Percentiles rank a stretch among this genome's conserved stretches.
These are phyloP conservation scores for Ustilaginoidea virens DNA, from an alignment of 2,329 filamentous ascomycete species.

Conservation along the genomic window DNA sequence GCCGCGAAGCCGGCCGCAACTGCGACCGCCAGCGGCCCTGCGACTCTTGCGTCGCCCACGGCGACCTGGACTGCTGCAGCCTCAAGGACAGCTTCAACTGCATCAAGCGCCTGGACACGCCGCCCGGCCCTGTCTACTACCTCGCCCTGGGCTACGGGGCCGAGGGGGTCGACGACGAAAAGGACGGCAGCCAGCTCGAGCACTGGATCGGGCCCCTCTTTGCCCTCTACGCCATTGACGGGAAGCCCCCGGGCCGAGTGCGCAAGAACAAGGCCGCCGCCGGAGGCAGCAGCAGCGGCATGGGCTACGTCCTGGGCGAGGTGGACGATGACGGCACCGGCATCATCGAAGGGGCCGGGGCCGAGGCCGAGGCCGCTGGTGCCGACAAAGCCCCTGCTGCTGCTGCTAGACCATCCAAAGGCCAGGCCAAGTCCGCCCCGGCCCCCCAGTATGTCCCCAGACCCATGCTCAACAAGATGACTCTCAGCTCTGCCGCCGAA, in stretches of 20 bases:
- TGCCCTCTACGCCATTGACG: constrained; percentile 6
- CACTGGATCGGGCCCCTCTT: constrained; percentile 12
- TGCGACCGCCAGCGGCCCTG: constrained; percentile 24
- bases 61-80: background rate
- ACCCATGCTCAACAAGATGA: constrained; percentile 5
- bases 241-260: background rate
- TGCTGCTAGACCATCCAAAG: too few relatives aligned
- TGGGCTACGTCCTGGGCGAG: too few relatives aligned
- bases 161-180: constrained; percentile 12
- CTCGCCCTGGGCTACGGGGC: constrained; percentile 15
- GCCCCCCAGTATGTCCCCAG: too few relatives aligned
- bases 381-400: too few relatives aligned
- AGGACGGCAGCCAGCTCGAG: constrained; percentile 10
- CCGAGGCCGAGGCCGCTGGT: too few relatives aligned
- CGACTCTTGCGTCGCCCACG: constrained; percentile 15
- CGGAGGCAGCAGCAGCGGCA: too few relatives aligned
- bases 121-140: constrained; percentile 19
- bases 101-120: constrained; percentile 5
- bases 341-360: too few relatives aligned
- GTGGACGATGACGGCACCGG: too few relatives aligned
- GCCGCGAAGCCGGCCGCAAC: constrained; percentile 8
- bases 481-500: constrained; percentile 1
- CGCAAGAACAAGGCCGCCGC: background rate
- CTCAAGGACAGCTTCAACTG: constrained; percentile 7
- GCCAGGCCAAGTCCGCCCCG: too few relatives aligned